Evolutionary conservation across 371 early-diverging fungal species (phyloP), one percentile per base, ranked within the genome.

Genomic region (Amoeboaphelidium occidentale): DNA sequence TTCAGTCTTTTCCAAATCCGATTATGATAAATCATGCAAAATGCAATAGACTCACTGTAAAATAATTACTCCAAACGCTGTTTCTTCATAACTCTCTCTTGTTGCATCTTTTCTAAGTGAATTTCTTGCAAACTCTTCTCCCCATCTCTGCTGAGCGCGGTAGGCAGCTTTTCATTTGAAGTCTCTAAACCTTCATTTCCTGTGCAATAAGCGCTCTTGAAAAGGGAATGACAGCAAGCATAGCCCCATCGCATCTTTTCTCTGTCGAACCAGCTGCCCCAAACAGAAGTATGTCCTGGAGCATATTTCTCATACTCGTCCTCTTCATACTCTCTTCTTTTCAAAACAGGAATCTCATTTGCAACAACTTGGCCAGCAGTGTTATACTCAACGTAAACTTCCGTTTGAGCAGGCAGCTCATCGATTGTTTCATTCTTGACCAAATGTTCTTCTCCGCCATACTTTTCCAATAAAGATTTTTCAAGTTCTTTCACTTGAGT

Each of bases 161-260:
- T n/a, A n/a, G n/a, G n/a, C n/a, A n/a, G n/a, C n/a, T n/a, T n/a
- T n/a, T n/a, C 68, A 41, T 63, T 58, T 42, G 68, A 67, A 22
- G 81, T 83, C 51, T 81, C 84, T 47, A 76, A 77, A 27, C 81
- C 84, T 13, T 77, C 77, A 25, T 62, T 56, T 12, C 84, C 84
- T 6, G 79, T 81, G 60, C 90, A 89, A 55, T 85, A 86, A 4
- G 84, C 72, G 45, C 73, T 76, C 53, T 70, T 64, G 20, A 73
- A 52, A 55, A 77, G 67, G 0, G 79, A 70, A 41, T 79, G 77
- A 59, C 93, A 96, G 61, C 97, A 96, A 42, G 74, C 71, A 62
- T 87, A 96, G 23, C 97, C 97, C 97, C 94, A 93, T 44, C n/a
- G n/a, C n/a, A n/a, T n/a, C n/a, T 74, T 67, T 23, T 88, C 91